Evolutionary conservation across 2,329 filamentous ascomycete species (phyloP).

Genomic region (Blastomyces gilchristii): DNA sequence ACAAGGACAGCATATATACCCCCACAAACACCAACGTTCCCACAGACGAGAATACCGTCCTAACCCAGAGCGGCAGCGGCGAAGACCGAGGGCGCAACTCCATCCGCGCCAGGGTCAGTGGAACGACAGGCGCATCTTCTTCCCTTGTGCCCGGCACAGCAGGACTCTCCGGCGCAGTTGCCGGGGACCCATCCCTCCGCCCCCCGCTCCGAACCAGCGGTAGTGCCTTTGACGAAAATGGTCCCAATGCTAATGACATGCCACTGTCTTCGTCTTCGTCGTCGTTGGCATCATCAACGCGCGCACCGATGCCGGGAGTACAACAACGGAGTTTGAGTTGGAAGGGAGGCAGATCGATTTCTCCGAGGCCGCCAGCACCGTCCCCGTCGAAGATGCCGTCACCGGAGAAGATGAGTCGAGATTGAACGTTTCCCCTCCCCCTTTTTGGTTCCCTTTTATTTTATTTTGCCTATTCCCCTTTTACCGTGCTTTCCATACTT

Average conservation of each 20-base stretch:
- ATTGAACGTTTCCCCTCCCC: not conserved
- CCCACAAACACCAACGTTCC: not conserved
- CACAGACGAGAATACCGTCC: not conserved
- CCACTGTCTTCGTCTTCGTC: not conserved
- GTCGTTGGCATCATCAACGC: not conserved
- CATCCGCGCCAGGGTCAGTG: not conserved
- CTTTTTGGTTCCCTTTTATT: not conserved
- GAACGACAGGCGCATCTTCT: not conserved
- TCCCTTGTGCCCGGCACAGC: not conserved
- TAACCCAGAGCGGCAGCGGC: not conserved
- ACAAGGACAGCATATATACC: not conserved
- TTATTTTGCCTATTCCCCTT: too few relatives aligned
- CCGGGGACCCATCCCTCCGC: not conserved
- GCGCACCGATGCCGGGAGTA: not conserved
- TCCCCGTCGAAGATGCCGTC: not conserved
- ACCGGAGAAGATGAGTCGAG: constrained; percentile 6
- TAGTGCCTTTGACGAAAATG: not conserved
- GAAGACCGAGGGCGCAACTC: not conserved
- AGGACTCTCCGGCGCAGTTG: not conserved
- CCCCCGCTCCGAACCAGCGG: not conserved
- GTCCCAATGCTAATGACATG: not conserved
- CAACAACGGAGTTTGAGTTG: not conserved
- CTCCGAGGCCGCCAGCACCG: not conserved
- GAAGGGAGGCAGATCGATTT: constrained; percentile 1
- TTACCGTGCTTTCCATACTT: too few relatives aligned